A percentile compares a stretch with the other conserved stretches of the same genome.
Conservation (phyloP, 2,329 filamentous ascomycete species). For the Ascochyta clinopodiicola region DNA sequence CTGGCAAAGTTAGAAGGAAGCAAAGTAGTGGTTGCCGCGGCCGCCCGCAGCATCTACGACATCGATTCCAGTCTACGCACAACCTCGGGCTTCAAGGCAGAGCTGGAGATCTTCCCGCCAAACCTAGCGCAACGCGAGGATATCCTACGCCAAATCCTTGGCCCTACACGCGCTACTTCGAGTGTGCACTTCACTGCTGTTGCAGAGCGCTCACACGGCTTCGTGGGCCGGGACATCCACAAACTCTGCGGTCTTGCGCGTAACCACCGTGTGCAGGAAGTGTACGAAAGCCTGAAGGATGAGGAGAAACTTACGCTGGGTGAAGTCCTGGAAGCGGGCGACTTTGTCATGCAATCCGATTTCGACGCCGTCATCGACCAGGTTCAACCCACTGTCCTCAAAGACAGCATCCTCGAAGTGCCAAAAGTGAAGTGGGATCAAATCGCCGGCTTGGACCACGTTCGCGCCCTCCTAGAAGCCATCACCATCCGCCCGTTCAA, state of each 20-base stretch:
- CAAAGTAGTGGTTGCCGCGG: conserved; percentile 75
- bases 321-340: conserved; percentile 23
- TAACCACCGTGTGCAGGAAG: conserved; percentile 40
- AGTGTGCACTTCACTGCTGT: conserved; percentile 60
- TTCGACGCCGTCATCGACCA: conserved; percentile 70
- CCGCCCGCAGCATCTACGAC: conserved; percentile 74
- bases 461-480: conserved; percentile 68
- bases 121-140: conserved; percentile 73
- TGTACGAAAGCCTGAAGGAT: conserved; percentile 25
- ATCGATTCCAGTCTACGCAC: conserved; percentile 74
- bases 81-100: conserved; percentile 67
- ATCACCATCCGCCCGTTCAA: conserved; percentile 66
- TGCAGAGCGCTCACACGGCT: conserved; percentile 82
- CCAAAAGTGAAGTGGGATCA: conserved; percentile 86
- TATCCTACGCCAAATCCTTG: conserved; percentile 65
- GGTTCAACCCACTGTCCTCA: conserved; percentile 84
- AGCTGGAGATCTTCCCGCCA: conserved; percentile 79
- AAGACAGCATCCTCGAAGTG: conserved; percentile 86
- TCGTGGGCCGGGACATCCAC: conserved; percentile 79
- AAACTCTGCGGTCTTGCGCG: conserved; percentile 66
- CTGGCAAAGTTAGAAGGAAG: conserved; percentile 61
- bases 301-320: conserved; percentile 32
- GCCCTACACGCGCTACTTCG: conserved; percentile 59
- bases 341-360: conserved; percentile 55
- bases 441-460: conserved; percentile 81